phyloP scores from a whole-genome alignment of 441 rosid species.

The Eutrema salsugineum region DNA sequence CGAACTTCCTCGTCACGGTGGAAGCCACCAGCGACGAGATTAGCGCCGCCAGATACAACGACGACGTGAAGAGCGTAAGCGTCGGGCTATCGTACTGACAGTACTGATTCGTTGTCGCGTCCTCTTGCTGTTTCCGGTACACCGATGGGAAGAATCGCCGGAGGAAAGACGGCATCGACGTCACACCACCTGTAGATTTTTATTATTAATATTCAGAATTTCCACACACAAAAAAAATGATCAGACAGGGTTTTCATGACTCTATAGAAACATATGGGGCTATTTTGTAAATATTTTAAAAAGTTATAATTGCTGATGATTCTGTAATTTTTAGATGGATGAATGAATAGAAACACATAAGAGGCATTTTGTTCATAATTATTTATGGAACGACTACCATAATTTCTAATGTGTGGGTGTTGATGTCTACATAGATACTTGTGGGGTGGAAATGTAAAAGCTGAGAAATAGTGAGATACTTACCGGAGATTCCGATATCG shows the following conservation, averaged over 20 bases:
- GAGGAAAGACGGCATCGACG: conserved; percentile 79
- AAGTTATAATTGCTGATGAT: not conserved
- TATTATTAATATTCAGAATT: not conserved
- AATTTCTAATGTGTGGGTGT: not conserved
- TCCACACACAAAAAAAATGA: not conserved
- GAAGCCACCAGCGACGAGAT: conserved; percentile 74
- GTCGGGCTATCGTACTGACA: conserved; percentile 70
- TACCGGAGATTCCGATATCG: conserved; percentile 93
- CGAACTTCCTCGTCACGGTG: conserved; percentile 62
- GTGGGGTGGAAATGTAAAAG: conserved; percentile 5
- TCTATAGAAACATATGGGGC: not conserved
- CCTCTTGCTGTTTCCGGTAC: conserved; percentile 42
- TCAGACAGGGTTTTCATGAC: not conserved
- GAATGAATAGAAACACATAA: not conserved
- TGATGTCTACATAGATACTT: not conserved
- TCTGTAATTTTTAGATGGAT: not conserved
- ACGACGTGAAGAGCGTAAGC: conserved; percentile 84
- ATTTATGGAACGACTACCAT: not conserved
- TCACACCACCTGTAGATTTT: conserved; percentile 76
- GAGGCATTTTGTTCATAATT: not conserved
- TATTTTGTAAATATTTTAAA: not conserved
- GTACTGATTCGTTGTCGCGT: conserved; percentile 54
- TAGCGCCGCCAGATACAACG: conserved; percentile 81
- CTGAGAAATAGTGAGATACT: not conserved
- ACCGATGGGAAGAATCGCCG: conserved; percentile 67